Evolutionary conservation across 2,329 filamentous ascomycete genomes (phyloP), one percentile per base, ranked within the genome.

Genomic region (Diaporthe citrichinensis): DNA sequence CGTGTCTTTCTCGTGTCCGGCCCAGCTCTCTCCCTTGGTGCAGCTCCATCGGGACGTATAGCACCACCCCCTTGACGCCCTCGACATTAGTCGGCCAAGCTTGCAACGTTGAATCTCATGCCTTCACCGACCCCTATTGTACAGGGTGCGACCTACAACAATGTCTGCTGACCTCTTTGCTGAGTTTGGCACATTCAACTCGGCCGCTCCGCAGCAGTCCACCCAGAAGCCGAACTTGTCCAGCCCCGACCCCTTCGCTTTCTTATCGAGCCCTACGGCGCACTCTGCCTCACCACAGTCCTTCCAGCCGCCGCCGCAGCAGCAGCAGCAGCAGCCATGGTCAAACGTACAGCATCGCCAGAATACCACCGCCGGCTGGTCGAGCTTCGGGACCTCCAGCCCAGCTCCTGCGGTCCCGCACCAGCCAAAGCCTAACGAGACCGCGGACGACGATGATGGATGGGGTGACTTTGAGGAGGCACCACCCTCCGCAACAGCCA

Each of bases 401-500:
- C 65, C 65, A 41, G 49, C 65, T 5, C 41, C 44, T 25, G 36
- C 44, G 39, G 34, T 44, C 4, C 51, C 72, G 41, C 75, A 77
- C 39, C 55, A 78, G 23, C 51, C 49, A 12, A n/a, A 39, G 9
- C 77, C 49, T 58, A 55, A 23, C 20, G 76, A 80, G 44, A 68
- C 80, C 49, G 80, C 77, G 31, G 84, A 85, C 8, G 89, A 92
- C 10, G 91, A 92, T 73, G 91, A 93, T 79, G 90, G 87, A 39
- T 94, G 92, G 89, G 92, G 92, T 0, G 92, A 93, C 73, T 94
- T 94, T 79, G 92, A 93, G 81, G 87, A 88, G 59, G 90, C 90
- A 23, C 83, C 87, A 51, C 58, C 71, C 20, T 81, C 84, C 1
- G 74, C 79, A 5, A 73, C 72, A 17, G 25, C 23, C 74, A 74